These are phyloP conservation scores for Syzygium jambos DNA, from an alignment of 345 rosid species.

Conservation along the genomic window DNA sequence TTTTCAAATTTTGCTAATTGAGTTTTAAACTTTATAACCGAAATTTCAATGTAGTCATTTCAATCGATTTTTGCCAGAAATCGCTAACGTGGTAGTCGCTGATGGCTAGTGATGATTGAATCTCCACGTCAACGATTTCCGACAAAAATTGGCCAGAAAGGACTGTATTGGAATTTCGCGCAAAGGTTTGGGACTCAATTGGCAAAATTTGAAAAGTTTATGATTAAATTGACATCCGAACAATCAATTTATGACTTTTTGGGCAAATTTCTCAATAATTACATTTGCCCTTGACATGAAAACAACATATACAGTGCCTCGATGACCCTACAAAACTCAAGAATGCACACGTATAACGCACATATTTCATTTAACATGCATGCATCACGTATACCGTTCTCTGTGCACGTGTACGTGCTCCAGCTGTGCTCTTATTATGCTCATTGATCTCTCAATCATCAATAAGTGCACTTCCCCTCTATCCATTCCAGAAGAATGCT, in stretches of 20 bases:
- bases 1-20: neutral
- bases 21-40: too few relatives aligned
- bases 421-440: neutral
- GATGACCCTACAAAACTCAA: too few relatives aligned
- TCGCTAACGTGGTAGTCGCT: too few relatives aligned
- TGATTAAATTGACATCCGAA: accelerated
- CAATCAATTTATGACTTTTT: accelerated
- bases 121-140: accelerated
- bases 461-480: neutral
- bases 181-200: accelerated
- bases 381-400: neutral
- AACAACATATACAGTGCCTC: too few relatives aligned
- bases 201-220: neutral
- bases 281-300: neutral
- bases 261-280: neutral
- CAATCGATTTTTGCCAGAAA: accelerated
- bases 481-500: neutral
- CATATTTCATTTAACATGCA: neutral
- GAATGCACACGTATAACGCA: too few relatives aligned
- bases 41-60: too few relatives aligned
- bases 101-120: neutral
- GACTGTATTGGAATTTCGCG: accelerated
- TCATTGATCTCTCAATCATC: neutral
- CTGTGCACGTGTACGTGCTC: neutral
- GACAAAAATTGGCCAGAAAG: accelerated